Evolutionary conservation across 2,329 filamentous ascomycete genomes (phyloP).

Genomic region (Cadophora sp.): DNA sequence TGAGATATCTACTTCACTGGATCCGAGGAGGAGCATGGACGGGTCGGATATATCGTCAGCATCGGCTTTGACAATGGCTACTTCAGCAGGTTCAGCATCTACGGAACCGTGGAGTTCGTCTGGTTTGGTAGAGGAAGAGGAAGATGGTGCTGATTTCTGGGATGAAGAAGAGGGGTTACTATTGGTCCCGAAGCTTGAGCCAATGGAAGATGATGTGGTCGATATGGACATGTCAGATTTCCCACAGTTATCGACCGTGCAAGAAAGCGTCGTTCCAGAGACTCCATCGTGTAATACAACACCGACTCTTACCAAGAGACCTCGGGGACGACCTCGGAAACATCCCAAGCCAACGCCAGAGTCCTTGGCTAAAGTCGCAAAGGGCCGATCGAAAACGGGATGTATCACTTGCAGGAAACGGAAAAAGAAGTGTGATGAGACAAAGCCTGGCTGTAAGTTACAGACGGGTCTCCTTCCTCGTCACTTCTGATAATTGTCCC

Average conservation of each 20-base stretch:
- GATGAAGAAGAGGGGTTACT: slow-evolving; percentile 49
- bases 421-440: slow-evolving; percentile 77
- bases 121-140: slow-evolving; percentile 38
- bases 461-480: background rate
- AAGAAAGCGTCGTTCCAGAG: slow-evolving; percentile 38
- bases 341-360: slow-evolving; percentile 64
- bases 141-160: slow-evolving; percentile 37
- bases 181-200: slow-evolving; percentile 62
- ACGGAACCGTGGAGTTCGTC: slow-evolving; percentile 42
- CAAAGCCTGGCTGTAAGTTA: slow-evolving; percentile 68
- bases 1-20: slow-evolving; percentile 31
- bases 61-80: slow-evolving; percentile 39
- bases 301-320: slow-evolving; percentile 57
- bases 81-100: slow-evolving; percentile 39
- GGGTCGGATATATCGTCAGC: slow-evolving; percentile 39
- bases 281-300: slow-evolving; percentile 28
- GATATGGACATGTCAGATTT: slow-evolving; percentile 63
- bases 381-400: slow-evolving; percentile 75
- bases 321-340: slow-evolving; percentile 83
- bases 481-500: slow-evolving; percentile 25
- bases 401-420: slow-evolving; percentile 71
- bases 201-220: slow-evolving; percentile 42
- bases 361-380: slow-evolving; percentile 72
- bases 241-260: slow-evolving; percentile 50
- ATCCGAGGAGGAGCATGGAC: slow-evolving; percentile 40